Conservation (phyloP, 106 monocot genomes). For the Cymbidium sinense region DNA sequence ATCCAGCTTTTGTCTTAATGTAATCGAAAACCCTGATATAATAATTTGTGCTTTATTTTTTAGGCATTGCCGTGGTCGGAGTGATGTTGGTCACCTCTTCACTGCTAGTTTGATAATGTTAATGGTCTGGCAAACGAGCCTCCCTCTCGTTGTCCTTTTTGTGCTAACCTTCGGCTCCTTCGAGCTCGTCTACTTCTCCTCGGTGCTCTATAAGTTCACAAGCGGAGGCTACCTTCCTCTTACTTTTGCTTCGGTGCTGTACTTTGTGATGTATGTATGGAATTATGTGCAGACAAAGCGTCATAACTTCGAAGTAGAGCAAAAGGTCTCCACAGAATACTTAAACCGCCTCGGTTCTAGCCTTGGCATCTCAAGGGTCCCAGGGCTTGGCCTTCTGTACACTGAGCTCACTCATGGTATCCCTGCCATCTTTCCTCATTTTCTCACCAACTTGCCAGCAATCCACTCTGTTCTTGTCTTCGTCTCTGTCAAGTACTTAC, state of each 20-base stretch:
- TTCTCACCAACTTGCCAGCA: conserved; percentile 57
- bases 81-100: conserved; percentile 65
- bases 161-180: conserved; percentile 34
- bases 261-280: conserved; percentile 62
- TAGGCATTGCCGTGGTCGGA: conserved; percentile 29
- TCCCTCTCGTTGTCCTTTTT: conserved; percentile 28
- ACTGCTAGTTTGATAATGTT: conserved; percentile 56
- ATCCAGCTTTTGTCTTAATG: no score
- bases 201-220: conserved; percentile 49
- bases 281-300: conserved; percentile 50
- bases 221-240: conserved; percentile 62
- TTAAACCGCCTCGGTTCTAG: conserved; percentile 28
- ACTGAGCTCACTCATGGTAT: conserved; percentile 58
- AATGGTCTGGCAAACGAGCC: conserved; percentile 48
- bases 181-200: conserved; percentile 60
- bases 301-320: conserved; percentile 48
- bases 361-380: conserved; percentile 37
- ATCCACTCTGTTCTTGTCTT: conserved; percentile 49
- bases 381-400: conserved; percentile 57
- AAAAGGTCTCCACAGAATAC: conserved; percentile 42
- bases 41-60: no score
- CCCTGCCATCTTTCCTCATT: conserved; percentile 65
- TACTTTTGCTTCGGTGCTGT: conserved; percentile 34
- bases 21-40: no score
- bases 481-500: conserved; percentile 50